Conservation (phyloP, 2,329 filamentous ascomycete species). For the Microdochium trichocladiopsis region DNA sequence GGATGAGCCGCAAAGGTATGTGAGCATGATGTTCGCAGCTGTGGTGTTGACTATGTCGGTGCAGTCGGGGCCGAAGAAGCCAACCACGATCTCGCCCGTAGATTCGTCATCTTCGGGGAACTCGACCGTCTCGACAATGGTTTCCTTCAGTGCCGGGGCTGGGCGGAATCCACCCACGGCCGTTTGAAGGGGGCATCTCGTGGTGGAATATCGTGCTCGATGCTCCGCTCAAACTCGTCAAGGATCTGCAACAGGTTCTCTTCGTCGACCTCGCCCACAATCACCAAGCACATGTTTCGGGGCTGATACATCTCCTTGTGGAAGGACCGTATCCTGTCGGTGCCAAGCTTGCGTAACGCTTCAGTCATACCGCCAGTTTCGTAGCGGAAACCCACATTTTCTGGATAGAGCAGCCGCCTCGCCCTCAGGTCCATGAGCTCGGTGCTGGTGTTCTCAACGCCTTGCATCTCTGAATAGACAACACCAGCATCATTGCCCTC, state of each 20-base stretch:
- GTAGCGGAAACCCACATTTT: conserved; percentile 87
- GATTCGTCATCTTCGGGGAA: conserved; percentile 98
- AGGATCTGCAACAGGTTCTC: conserved; percentile 71
- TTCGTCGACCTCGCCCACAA: conserved; percentile 90
- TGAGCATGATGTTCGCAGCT: conserved; percentile 72
- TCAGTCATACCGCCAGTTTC: conserved; percentile 99
- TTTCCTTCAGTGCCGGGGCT: conserved; percentile 67
- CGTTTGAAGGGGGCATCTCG: conserved; percentile 70
- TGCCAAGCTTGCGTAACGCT: conserved; percentile 75
- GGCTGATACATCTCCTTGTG: conserved; percentile 98
- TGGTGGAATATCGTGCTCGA: conserved; percentile 73
- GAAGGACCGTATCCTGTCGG: conserved; percentile 88
- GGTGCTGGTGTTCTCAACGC: conserved; percentile 73
- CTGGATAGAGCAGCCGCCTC: conserved; percentile 75
- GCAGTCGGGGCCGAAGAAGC: conserved; percentile 80
- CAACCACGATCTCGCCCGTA: conserved; percentile 78
- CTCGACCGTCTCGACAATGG: conserved; percentile 69
- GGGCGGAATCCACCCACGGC: conserved; percentile 86
- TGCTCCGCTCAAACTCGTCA: conserved; percentile 81
- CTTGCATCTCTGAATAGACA: conserved; percentile 99
- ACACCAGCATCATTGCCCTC: conserved; percentile 92
- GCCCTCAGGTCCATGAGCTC: conserved; percentile 86
- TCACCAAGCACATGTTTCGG: conserved; percentile 83
- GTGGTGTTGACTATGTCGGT: conserved; percentile 60
- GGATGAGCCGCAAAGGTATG: conserved; percentile 88